Percentiles rank a stretch among this genome's conserved stretches.
phyloP scores from a whole-genome alignment of 176 grass and related monocot species.

The Oryza australiensis region DNA sequence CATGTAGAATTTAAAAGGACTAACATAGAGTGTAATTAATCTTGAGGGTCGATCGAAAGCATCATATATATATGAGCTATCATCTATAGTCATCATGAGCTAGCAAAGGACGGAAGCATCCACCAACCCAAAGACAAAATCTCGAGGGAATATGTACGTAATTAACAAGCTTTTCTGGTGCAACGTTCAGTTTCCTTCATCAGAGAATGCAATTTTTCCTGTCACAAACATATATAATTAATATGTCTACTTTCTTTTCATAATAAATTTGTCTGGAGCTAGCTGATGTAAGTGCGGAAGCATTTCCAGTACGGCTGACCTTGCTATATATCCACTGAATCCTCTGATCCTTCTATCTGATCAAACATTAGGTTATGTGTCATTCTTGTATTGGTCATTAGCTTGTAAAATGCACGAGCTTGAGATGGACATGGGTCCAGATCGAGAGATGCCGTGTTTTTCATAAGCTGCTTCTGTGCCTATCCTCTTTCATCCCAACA shows the following conservation, averaged over 20 bases:
- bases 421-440: not conserved
- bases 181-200: not conserved
- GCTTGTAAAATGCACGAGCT: not conserved
- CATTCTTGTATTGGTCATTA: not conserved
- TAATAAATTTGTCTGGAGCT: not conserved
- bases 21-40: too few relatives aligned
- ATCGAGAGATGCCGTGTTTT: not conserved
- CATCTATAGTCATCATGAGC: not conserved
- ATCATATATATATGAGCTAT: not conserved
- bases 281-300: not conserved
- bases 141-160: not conserved
- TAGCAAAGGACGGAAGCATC: not conserved
- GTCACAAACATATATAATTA: not conserved
- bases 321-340: not conserved
- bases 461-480: not conserved
- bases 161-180: not conserved
- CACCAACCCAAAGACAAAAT: not conserved
- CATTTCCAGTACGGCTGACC: not conserved
- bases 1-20: too few relatives aligned
- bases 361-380: not conserved
- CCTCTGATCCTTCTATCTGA: not conserved
- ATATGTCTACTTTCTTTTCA: not conserved
- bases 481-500: not conserved
- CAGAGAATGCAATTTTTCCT: not conserved
- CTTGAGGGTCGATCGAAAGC: too few relatives aligned